Conservation (phyloP, 768 basidiomycete genomes). For the Boletus eberwhitei region DNA sequence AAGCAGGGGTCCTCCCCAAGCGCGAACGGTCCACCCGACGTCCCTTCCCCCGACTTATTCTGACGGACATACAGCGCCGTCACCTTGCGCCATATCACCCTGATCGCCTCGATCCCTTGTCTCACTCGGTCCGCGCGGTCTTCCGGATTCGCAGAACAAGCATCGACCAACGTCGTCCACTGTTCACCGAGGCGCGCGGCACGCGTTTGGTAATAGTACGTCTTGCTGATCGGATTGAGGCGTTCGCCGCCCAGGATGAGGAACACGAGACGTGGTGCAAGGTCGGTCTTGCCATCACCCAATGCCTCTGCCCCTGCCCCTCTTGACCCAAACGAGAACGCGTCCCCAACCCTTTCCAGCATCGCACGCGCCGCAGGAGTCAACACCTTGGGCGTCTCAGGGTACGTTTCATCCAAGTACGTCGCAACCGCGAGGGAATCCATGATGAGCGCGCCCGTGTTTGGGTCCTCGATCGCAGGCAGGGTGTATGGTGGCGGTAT, state of each 20-base stretch:
- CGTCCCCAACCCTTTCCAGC: slow-evolving; percentile 30
- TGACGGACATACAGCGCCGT: slow-evolving; percentile 9
- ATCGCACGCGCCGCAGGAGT: slow-evolving; percentile 32
- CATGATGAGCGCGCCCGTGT: slow-evolving; percentile 35
- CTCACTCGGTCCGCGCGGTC: slow-evolving; percentile 24
- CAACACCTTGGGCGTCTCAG: slow-evolving; percentile 39
- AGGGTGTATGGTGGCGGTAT: slow-evolving; percentile 36
- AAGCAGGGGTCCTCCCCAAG: slow-evolving; percentile 19
- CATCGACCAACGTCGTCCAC: slow-evolving; percentile 32
- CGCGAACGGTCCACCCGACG: neutral
- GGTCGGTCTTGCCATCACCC: neutral
- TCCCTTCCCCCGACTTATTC: neutral
- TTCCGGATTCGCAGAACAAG: slow-evolving; percentile 24
- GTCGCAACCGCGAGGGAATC: slow-evolving; percentile 47
- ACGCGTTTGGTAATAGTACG: slow-evolving; percentile 40
- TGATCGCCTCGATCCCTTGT: slow-evolving; percentile 6
- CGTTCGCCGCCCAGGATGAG: slow-evolving; percentile 22
- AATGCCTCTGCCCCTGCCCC: neutral
- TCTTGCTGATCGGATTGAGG: slow-evolving; percentile 34
- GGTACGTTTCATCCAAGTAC: slow-evolving; percentile 51
- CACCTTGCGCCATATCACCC: slow-evolving; percentile 29
- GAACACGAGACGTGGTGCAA: slow-evolving; percentile 14
- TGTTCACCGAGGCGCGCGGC: slow-evolving; percentile 33
- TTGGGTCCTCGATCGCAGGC: slow-evolving; percentile 48
- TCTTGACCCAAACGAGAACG: slow-evolving; percentile 8